phyloP scores from a whole-genome alignment of 768 basidiomycete genomes.

The Coprinopsis marcescibilis region DNA sequence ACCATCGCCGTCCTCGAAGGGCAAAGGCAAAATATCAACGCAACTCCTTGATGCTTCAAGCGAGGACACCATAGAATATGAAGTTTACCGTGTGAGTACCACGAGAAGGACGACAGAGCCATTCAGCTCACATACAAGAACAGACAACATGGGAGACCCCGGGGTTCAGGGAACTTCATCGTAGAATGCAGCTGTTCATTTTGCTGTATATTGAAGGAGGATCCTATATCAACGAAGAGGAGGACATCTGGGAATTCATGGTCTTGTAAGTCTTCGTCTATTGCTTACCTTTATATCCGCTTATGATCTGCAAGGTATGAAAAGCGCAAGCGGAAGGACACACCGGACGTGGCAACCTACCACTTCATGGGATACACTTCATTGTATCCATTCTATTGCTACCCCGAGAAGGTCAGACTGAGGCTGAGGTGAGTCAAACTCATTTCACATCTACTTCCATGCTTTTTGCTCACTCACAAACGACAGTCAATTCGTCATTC shows the following conservation, averaged over 20 bases:
- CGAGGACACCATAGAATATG: conserved; percentile 67
- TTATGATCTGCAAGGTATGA: conserved; percentile 79
- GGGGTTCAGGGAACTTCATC: conserved; percentile 88
- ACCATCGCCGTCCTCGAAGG: conserved; percentile 39
- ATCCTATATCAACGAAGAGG: conserved; percentile 90
- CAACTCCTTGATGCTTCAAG: conserved; percentile 40
- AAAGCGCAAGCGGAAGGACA: conserved; percentile 58
- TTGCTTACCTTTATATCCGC: neutral
- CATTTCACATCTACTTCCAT: neutral
- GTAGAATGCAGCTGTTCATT: conserved; percentile 91
- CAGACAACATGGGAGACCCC: conserved; percentile 84
- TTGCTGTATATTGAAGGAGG: conserved; percentile 93
- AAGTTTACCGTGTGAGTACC: conserved; percentile 81
- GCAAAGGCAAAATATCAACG: conserved; percentile 42
- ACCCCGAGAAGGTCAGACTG: conserved; percentile 84
- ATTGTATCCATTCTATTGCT: conserved; percentile 93
- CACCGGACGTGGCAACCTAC: conserved; percentile 54
- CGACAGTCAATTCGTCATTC: conserved; percentile 88
- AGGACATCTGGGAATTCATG: conserved; percentile 91
- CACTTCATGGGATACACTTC: conserved; percentile 96
- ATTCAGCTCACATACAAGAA: no score
- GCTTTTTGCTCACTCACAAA: conserved; percentile 7
- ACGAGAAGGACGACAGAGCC: no score
- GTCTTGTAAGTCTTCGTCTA: conserved; percentile 54
- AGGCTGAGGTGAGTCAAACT: conserved; percentile 73